Base-by-base conservation (phyloP, 306 rosid genomes). In the Quercus alba region DNA sequence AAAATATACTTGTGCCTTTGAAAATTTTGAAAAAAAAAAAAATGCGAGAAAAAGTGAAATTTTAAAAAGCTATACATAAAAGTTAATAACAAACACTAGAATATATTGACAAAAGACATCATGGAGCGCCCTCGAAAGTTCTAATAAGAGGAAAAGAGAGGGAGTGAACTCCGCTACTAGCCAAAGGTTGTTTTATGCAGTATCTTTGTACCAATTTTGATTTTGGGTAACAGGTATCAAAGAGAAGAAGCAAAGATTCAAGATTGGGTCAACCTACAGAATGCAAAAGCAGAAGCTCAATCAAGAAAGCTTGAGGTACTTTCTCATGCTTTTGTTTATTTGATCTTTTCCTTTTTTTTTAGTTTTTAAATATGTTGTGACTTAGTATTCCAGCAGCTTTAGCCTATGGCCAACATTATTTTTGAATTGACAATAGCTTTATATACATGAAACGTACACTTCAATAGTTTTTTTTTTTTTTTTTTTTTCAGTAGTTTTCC, bases 261-360 rank as follows among this genome's bases (percentile, higher is more conserved):
- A 90, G 99, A 98, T 38, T 96, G 98, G 98, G 90, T 96, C 61
- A 93, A 91, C 80, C 97, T 96, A 41, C 93, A 96, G 85, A 96
- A 77, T 90, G 99, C 99, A 80, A 93, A 93, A 89, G 97, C 98
- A 85, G 98, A 93, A 85, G 99, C 99, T 66, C 92, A 85, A 76
- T 93, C 97, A 79, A 93, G 88, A 87, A 93, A 96, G 85, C 99
- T 96, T 71, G 98, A 96, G 98, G 99, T 93, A 85, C 63, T 78
- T 77, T 61, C 52, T 15, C 62, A 44, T 14, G 31, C 38, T 76
- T 73, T 20, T 14, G 15, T 28, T 2, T 72, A 30, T 77, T 8
- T 66, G 31, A 28, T 38, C 1, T 12, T 12, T 7, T n/a, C 56
- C 11, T 0, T 38, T 38, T 2, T 54, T 35, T 51, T 1, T 35